Evolutionary conservation across 106 monocot species (phyloP), one percentile per base, ranked within the genome.

Genomic region (Dactylorhiza incarnata): DNA sequence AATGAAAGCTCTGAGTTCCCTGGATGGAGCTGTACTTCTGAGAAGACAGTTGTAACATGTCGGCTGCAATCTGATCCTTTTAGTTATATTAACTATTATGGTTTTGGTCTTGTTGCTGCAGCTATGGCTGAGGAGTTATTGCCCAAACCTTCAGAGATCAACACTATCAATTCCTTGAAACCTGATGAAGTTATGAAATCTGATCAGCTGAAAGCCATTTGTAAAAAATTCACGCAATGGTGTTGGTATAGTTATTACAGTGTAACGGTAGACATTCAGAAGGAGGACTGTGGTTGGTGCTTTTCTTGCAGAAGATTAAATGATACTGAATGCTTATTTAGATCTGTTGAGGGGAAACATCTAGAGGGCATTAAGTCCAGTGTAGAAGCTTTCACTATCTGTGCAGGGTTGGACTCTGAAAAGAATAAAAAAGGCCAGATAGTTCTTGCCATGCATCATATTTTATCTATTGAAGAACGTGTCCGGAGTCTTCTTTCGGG

Each of bases 201-300:
- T 50, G 48, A 69, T 58, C 99, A 99, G 62, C 70, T 87, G 47
- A 89, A 80, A 74, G 72, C 76, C 67, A 90, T 99, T 71, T 78
- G 52, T 43, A 90, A 86, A 23, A 86, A 78, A 49, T 75, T 74
- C 19, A 66, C 54, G 13, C 72, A 77, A 45, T 65, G 74, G 82
- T 75, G 67, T 80, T 89, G 77, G 76, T 85, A 83, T 73, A 61
- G 71, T 48, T 54, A 82, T 81, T 87, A 84, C 55, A 88, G 77
- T n/a, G 73, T 83, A 47, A 76, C 73, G 73, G 43, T 83, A 7
- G 82, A 86, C 51, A 62, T 71, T 50, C 83, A 79, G 25, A 91
- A 88, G 47, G 99, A 99, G 81, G 86, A 80, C 58, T 99, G 99
- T 88, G 99, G 94, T 44, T 99, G 99, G 99, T 99, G 99, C 52